These are phyloP conservation scores for Cubamyces lactineus DNA, from an alignment of 768 basidiomycete genomes.

Conservation along the genomic window DNA sequence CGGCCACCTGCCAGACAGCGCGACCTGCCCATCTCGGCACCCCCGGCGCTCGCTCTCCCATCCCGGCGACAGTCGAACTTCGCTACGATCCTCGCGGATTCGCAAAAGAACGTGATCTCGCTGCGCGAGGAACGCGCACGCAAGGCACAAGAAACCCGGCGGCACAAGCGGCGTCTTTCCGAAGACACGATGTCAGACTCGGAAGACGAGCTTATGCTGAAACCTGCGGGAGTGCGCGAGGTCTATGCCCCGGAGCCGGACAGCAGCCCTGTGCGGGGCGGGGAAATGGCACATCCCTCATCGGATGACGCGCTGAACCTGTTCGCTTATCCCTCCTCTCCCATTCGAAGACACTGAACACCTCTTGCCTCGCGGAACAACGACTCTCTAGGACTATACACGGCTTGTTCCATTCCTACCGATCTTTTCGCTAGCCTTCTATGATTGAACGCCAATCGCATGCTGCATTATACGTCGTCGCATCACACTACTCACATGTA, in stretches of 20 bases:
- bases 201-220: conserved; percentile 3
- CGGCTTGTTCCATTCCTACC: too few relatives aligned
- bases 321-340: conserved; percentile 44
- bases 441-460: too few relatives aligned
- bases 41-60: conserved; percentile 6
- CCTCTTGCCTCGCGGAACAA: neutral
- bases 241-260: neutral
- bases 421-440: too few relatives aligned
- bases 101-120: conserved; percentile 41
- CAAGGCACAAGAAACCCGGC: neutral
- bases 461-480: too few relatives aligned
- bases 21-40: neutral
- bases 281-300: conserved; percentile 10
- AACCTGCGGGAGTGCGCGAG: neutral
- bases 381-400: too few relatives aligned
- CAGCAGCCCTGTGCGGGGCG: conserved; percentile 16
- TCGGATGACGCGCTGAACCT: conserved; percentile 58
- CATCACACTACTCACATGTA: too few relatives aligned
- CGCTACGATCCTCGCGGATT: conserved; percentile 46
- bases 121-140: conserved; percentile 36
- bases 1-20: neutral
- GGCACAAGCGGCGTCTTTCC: neutral
- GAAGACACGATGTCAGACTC: neutral
- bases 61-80: conserved; percentile 29
- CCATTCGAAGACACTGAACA: conserved; percentile 8